A percentile compares a stretch with the other conserved stretches of the same genome.
Evolutionary conservation across 176 grass and related monocot species (phyloP).

Genomic region (Sorghum bicolor): Sorghum_bicolor_NCBIv3 NC_012871.2:60660001-60660500

Average conservation of each 20-base stretch:
- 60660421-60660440: background rate
- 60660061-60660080: constrained; percentile 46
- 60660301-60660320: constrained; percentile 23
- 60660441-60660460: background rate
- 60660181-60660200: background rate
- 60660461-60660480: background rate
- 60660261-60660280: background rate
- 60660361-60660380: background rate
- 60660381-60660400: background rate
- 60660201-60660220: background rate
- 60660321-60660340: background rate
- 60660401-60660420: background rate
- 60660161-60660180: constrained; percentile 58
- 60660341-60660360: background rate
- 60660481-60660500: background rate
- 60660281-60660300: constrained; percentile 28
- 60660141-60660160: constrained; percentile 47
- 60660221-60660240: constrained; percentile 7
- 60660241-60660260: background rate
- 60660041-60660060: constrained; percentile 61
- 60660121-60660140: constrained; percentile 39
- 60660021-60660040: constrained; percentile 39
- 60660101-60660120: constrained; percentile 26
- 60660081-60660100: constrained; percentile 46
- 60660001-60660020: background rate